phyloP scores from a whole-genome alignment of 495 filamentous ascomycete species.

The Emericellopsis terricola region DNA sequence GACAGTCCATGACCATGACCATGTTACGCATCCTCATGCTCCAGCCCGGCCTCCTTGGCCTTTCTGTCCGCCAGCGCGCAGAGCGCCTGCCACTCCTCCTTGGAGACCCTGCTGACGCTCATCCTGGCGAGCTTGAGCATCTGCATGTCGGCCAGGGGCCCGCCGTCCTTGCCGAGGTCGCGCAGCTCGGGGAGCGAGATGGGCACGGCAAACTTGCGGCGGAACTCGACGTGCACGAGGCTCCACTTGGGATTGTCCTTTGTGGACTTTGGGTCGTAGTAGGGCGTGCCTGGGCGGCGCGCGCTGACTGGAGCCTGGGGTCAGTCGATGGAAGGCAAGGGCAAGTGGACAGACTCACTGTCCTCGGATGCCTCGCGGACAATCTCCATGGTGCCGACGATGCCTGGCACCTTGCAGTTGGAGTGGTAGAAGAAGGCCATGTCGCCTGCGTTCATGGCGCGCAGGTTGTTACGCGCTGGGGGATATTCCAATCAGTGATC shows the following conservation, averaged over 20 bases:
- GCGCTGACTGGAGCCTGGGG: slow-evolving; percentile 63
- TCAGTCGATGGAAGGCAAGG: neutral
- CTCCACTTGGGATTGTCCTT: slow-evolving; percentile 78
- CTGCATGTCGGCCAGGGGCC: slow-evolving; percentile 62
- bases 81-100: slow-evolving; percentile 67
- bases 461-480: slow-evolving; percentile 70
- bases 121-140: slow-evolving; percentile 61
- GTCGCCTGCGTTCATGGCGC: slow-evolving; percentile 80
- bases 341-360: slow-evolving; percentile 42
- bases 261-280: slow-evolving; percentile 60
- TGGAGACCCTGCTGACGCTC: slow-evolving; percentile 64
- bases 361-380: slow-evolving; percentile 67
- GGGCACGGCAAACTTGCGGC: slow-evolving; percentile 55
- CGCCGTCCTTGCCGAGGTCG: slow-evolving; percentile 34
- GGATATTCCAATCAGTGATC: slow-evolving; percentile 7
- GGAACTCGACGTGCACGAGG: slow-evolving; percentile 73
- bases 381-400: slow-evolving; percentile 89
- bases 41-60: slow-evolving; percentile 3
- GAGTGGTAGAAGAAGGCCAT: slow-evolving; percentile 95
- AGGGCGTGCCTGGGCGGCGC: slow-evolving; percentile 58
- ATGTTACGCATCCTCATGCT: slow-evolving; percentile 2
- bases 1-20: neutral
- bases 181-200: slow-evolving; percentile 62
- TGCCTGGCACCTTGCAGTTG: slow-evolving; percentile 80
- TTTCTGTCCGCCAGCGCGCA: slow-evolving; percentile 31